Percentiles rank a stretch among this genome's conserved stretches.
Conservation (phyloP, 1,284 basidiomycete genomes). For the Naganishia cerealis region DNA sequence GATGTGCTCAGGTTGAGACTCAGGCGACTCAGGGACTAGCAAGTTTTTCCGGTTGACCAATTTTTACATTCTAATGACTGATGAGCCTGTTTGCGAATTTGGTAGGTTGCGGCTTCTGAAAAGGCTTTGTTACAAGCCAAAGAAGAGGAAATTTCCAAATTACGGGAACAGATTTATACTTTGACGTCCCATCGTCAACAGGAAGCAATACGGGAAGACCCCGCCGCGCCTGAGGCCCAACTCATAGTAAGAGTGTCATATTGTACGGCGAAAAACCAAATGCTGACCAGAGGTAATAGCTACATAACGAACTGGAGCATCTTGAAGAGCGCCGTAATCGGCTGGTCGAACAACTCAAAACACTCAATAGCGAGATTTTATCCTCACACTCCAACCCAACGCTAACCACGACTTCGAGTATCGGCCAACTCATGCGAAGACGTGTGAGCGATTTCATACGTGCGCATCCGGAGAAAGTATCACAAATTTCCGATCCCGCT, state of each 20-base stretch:
- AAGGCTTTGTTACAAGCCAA: constrained; percentile 55
- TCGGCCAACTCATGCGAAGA: constrained; percentile 44
- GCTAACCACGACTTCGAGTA: constrained; percentile 30
- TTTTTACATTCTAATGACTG: not conserved
- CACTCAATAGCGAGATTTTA: constrained; percentile 52
- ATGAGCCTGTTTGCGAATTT: constrained; percentile 5
- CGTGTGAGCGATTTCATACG: constrained; percentile 51
- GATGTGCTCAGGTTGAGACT: constrained; percentile 61
- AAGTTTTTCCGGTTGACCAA: constrained; percentile 34
- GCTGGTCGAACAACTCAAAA: constrained; percentile 45
- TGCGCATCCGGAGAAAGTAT: constrained; percentile 40
- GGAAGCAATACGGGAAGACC: not conserved
- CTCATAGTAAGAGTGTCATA: constrained; percentile 2
- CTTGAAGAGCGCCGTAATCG: constrained; percentile 49
- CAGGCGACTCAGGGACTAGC: constrained; percentile 59
- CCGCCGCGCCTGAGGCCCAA: not conserved
- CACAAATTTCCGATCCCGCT: constrained; percentile 33
- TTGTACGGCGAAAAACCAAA: not conserved
- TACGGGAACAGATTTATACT: constrained; percentile 48
- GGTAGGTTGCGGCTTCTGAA: constrained; percentile 48
- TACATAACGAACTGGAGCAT: constrained; percentile 47
- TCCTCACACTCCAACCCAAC: constrained; percentile 46
- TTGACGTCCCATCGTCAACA: constrained; percentile 32
- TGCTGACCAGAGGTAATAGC: constrained; percentile 34
- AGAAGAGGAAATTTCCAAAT: constrained; percentile 54